These are phyloP conservation scores for Scenedesmus sp. DNA, from an alignment of 163 green algal genomes.

Conservation along the genomic window DNA sequence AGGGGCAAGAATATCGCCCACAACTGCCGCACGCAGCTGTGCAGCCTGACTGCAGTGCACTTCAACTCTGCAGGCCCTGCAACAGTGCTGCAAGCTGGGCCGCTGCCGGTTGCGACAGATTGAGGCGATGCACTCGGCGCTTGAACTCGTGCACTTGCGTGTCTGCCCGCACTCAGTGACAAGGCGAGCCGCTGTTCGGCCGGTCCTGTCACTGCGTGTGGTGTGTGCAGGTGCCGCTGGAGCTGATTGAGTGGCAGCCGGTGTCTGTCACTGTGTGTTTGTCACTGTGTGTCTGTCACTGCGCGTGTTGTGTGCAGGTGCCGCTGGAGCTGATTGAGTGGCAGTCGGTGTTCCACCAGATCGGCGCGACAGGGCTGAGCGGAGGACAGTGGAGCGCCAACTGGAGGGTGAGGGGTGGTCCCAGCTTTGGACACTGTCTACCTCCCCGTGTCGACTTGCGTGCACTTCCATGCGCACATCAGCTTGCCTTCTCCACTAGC, in stretches of 20 bases:
- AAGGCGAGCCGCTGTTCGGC: too few species aligned
- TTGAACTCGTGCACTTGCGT: too few species aligned
- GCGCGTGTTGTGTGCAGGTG: slow-evolving; percentile 60
- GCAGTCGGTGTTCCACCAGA: slow-evolving; percentile 92
- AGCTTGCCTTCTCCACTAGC: too few species aligned
- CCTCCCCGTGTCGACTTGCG: too few species aligned
- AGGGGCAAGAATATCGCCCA: background rate
- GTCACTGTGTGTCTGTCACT: background rate
- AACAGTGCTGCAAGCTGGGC: too few species aligned
- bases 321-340: slow-evolving; percentile 95
- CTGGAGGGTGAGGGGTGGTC: slow-evolving; percentile 72
- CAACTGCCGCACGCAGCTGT: background rate
- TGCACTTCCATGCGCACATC: too few species aligned
- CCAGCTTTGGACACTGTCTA: too few species aligned
- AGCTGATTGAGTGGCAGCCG: slow-evolving; percentile 98
- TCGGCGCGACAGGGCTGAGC: slow-evolving; percentile 65
- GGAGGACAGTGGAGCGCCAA: slow-evolving; percentile 83
- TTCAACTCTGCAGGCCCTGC: background rate
- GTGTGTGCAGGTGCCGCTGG: slow-evolving; percentile 84
- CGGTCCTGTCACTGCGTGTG: background rate
- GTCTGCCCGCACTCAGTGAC: too few species aligned
- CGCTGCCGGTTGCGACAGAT: too few species aligned
- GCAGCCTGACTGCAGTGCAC: background rate
- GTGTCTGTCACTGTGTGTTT: too few species aligned
- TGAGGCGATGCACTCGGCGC: too few species aligned